Evolutionary conservation across 2,329 filamentous ascomycete species (phyloP).

Genomic region (Microsporum canis): DNA sequence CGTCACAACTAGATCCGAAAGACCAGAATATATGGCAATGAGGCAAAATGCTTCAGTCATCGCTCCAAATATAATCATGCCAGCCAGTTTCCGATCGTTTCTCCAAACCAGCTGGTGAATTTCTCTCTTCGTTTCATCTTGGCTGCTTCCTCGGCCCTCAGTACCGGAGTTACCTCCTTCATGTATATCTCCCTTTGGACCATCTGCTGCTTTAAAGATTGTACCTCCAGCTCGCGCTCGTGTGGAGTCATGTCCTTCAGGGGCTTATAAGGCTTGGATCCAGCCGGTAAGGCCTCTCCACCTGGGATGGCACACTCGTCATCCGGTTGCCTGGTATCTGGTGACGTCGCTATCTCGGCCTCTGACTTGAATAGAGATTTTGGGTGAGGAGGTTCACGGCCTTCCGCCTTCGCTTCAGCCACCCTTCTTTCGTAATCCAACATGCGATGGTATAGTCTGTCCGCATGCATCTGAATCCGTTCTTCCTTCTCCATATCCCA

Average conservation of each 20-base stretch:
- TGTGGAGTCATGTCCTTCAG: conserved; percentile 35
- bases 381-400: conserved; percentile 33
- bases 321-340: conserved; percentile 8
- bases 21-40: too few species aligned
- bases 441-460: conserved; percentile 80
- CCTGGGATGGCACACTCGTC: conserved; percentile 27
- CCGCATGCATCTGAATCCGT: conserved; percentile 89
- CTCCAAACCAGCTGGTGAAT: conserved; percentile 33
- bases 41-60: too few species aligned
- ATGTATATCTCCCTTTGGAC: conserved; percentile 29
- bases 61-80: conserved; percentile 16
- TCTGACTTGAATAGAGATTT: conserved; percentile 36
- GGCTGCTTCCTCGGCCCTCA: conserved; percentile 29
- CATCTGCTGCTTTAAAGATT: conserved; percentile 28
- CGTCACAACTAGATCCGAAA: too few species aligned
- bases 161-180: conserved; percentile 26
- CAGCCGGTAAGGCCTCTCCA: conserved; percentile 25
- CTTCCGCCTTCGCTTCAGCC: conserved; percentile 44
- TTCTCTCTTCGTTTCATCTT: conserved; percentile 29
- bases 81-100: conserved; percentile 33
- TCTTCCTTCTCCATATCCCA: conserved; percentile 61
- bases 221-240: conserved; percentile 36
- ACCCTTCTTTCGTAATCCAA: conserved; percentile 65
- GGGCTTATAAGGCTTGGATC: conserved; percentile 28
- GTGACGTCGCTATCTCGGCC: conserved; percentile 10